These are phyloP conservation scores for Lactarius vividus DNA, from an alignment of 768 basidiomycete genomes.

Conservation along the genomic window DNA sequence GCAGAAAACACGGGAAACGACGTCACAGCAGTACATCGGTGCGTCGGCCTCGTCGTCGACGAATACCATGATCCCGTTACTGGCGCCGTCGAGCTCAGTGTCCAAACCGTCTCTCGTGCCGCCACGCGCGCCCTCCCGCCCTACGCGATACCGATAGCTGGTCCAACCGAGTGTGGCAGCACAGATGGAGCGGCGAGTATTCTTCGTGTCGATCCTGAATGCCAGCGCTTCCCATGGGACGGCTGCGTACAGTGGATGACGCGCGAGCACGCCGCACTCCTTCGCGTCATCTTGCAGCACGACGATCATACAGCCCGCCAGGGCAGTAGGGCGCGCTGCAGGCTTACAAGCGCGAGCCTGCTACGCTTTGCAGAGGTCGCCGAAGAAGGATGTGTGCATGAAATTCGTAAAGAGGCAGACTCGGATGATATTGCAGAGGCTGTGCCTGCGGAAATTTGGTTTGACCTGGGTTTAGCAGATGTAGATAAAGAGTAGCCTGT, in stretches of 20 bases:
- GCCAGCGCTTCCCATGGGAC: conserved; percentile 5
- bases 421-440: neutral
- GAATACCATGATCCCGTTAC: neutral
- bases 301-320: neutral
- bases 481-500: neutral
- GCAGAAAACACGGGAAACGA: neutral
- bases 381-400: neutral
- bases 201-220: neutral
- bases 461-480: neutral
- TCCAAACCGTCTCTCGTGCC: neutral
- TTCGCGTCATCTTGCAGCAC: conserved; percentile 4
- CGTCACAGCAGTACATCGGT: neutral
- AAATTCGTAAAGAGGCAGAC: neutral
- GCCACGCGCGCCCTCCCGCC: neutral
- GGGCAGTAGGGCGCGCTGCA: conserved; percentile 11
- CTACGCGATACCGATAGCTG: conserved; percentile 3
- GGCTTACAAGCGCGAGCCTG: conserved; percentile 16
- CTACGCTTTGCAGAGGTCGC: neutral
- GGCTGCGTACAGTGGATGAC: conserved; percentile 1
- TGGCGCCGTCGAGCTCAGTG: neutral
- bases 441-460: conserved; percentile 1
- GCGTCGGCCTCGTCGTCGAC: conserved; percentile 8
- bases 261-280: neutral
- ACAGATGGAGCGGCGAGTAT: neutral
- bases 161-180: neutral